phyloP scores from a whole-genome alignment of 495 filamentous ascomycete genomes.

The Lasiosphaeria miniovina region DNA sequence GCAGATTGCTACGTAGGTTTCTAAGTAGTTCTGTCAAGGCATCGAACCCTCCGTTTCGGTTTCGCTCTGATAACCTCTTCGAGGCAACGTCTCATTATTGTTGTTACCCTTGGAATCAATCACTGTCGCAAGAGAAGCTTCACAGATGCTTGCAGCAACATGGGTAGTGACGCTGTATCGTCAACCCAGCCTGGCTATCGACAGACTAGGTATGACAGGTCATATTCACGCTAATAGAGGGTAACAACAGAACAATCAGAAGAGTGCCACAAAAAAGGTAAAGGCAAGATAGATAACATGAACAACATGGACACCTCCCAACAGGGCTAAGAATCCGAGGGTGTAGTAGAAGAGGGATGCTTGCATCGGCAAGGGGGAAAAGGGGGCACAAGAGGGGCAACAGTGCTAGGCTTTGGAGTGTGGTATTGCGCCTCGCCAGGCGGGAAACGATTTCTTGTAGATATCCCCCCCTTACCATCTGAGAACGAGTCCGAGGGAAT shows the following conservation, averaged over 20 bases:
- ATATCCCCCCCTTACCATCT: conserved; percentile 3
- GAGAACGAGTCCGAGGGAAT: conserved; percentile 9
- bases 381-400: background rate
- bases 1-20: too few species aligned
- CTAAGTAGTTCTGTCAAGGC: too few species aligned
- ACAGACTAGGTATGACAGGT: background rate
- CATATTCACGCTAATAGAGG: background rate
- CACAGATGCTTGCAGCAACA: too few species aligned
- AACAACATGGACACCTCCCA: background rate
- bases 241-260: background rate
- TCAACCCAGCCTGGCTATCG: background rate
- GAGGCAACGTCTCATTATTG: too few species aligned
- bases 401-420: background rate
- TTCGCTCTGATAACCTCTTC: too few species aligned
- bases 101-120: too few species aligned
- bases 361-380: background rate
- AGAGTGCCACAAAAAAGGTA: background rate
- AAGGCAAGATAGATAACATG: conserved; percentile 1
- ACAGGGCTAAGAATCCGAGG: background rate
- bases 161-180: too few species aligned
- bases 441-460: conserved; percentile 6
- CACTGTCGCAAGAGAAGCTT: too few species aligned
- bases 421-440: conserved; percentile 4
- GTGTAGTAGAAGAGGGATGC: background rate
- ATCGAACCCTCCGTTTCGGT: too few species aligned